These are phyloP conservation scores for Oxyria digyna DNA, from an alignment of 148 eudicot genomes.

Conservation along the genomic window DNA sequence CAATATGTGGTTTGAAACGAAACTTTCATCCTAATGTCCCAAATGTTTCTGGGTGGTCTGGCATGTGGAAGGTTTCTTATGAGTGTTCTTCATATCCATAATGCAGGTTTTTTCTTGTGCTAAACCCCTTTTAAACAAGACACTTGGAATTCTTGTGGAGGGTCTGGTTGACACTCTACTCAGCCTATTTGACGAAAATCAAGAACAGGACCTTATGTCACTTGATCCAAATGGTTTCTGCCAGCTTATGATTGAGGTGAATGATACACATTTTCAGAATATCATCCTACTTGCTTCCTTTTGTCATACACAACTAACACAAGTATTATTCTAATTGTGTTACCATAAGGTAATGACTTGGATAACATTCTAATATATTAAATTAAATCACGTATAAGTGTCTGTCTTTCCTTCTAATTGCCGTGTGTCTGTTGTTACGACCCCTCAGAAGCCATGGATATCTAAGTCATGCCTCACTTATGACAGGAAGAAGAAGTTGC, in stretches of 20 bases:
- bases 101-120: slow-evolving; percentile 84
- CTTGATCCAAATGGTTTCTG: slow-evolving; percentile 91
- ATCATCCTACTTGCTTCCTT: neutral
- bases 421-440: too few species aligned
- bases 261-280: neutral
- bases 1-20: neutral
- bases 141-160: slow-evolving; percentile 87
- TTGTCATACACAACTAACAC: neutral
- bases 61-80: neutral
- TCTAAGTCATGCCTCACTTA: too few species aligned
- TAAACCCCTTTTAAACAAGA: slow-evolving; percentile 82
- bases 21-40: neutral
- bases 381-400: too few species aligned
- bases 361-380: neutral
- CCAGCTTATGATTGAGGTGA: slow-evolving; percentile 98
- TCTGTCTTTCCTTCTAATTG: neutral
- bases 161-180: slow-evolving; percentile 82
- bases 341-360: neutral
- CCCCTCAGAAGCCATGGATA: too few species aligned
- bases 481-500: too few species aligned
- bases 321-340: neutral
- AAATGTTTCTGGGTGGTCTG: neutral
- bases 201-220: slow-evolving; percentile 47
- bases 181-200: slow-evolving; percentile 72
- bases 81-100: neutral